phyloP scores from a whole-genome alignment of 768 basidiomycete species.

The Mycena maculata region DNA sequence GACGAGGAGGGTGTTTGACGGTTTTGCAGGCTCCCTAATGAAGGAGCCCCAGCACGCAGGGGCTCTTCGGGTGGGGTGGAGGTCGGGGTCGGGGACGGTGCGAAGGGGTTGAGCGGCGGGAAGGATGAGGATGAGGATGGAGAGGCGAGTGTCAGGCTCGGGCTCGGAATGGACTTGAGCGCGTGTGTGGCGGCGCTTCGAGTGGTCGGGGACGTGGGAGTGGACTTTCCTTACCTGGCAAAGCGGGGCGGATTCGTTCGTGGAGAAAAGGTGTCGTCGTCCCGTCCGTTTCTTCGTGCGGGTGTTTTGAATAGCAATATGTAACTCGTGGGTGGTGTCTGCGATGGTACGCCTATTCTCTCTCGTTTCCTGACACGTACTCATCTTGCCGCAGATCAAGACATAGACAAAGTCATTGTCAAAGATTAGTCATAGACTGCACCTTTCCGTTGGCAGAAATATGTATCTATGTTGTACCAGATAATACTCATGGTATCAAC shows the following conservation, averaged over 20 bases:
- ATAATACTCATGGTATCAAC: neutral
- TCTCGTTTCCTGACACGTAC: neutral
- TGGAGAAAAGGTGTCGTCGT: constrained; percentile 9
- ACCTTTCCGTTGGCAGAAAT: neutral
- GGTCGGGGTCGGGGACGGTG: constrained; percentile 45
- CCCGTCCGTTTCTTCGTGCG: constrained; percentile 7
- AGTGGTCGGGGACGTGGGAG: neutral
- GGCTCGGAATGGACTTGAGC: neutral
- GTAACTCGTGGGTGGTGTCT: constrained; percentile 10
- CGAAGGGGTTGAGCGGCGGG: constrained; percentile 5
- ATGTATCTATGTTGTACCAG: constrained; percentile 16
- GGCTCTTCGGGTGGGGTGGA: constrained; percentile 77
- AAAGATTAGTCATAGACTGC: neutral
- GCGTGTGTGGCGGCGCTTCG: constrained; percentile 4
- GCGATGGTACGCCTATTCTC: constrained; percentile 5
- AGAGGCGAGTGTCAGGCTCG: constrained; percentile 4
- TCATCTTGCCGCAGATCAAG: neutral
- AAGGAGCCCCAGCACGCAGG: constrained; percentile 77
- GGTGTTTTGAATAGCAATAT: constrained; percentile 18
- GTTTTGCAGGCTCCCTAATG: constrained; percentile 76
- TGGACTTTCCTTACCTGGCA: constrained; percentile 9
- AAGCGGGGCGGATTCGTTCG: constrained; percentile 14
- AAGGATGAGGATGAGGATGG: neutral
- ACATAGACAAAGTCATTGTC: neutral
- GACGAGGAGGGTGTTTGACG: constrained; percentile 86